phyloP scores from a whole-genome alignment of 2,329 filamentous ascomycete genomes.

The Leptographium flavum region DNA sequence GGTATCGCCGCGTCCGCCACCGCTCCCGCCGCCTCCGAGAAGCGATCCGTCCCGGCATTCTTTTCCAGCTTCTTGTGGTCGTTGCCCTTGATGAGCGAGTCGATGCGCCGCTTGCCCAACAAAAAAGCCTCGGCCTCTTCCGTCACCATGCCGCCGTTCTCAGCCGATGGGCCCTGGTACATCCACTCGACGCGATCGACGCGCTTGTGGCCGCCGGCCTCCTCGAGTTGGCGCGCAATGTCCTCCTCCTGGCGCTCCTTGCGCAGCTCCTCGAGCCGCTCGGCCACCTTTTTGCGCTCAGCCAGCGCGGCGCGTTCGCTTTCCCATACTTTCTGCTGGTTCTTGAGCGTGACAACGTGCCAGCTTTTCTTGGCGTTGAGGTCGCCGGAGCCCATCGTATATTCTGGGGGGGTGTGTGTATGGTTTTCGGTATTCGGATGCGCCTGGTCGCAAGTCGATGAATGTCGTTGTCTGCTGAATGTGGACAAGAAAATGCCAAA shows the following conservation, averaged over 20 bases:
- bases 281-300: constrained; percentile 86
- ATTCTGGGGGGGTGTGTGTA: neutral
- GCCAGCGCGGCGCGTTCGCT: constrained; percentile 86
- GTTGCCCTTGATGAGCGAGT: constrained; percentile 63
- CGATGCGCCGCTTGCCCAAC: constrained; percentile 82
- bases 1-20: neutral
- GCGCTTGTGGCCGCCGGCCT: constrained; percentile 68
- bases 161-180: constrained; percentile 77
- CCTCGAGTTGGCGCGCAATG: constrained; percentile 77
- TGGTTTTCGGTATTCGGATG: neutral
- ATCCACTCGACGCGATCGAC: constrained; percentile 91
- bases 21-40: constrained; percentile 29
- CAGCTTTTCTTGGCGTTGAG: constrained; percentile 92
- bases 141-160: constrained; percentile 52
- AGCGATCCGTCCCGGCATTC: constrained; percentile 41
- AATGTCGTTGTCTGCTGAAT: no score
- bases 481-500: no score
- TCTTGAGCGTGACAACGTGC: constrained; percentile 81
- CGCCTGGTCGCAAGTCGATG: neutral
- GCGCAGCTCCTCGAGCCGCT: constrained; percentile 81
- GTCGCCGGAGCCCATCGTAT: constrained; percentile 67
- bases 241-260: constrained; percentile 90
- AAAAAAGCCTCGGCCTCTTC: constrained; percentile 93
- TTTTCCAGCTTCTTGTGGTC: constrained; percentile 75
- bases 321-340: constrained; percentile 81